phyloP scores from a whole-genome alignment of 2,329 filamentous ascomycete species.

The Pleomassaria siparia region DNA sequence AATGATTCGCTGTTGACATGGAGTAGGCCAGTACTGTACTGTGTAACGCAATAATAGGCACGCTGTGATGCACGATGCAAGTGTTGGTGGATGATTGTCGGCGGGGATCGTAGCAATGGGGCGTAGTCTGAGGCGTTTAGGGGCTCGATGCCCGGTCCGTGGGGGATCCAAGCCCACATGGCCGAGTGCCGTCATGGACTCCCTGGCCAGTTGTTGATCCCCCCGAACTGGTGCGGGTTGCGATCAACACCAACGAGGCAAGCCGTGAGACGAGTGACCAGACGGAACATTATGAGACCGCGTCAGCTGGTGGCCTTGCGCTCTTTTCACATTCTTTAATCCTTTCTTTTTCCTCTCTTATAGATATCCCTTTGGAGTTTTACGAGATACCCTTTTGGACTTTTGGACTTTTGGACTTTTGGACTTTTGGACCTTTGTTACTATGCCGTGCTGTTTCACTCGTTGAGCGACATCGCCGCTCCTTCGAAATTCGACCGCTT shows the following conservation, averaged over 20 bases:
- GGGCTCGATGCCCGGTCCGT: conserved; percentile 1
- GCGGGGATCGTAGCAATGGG: no score
- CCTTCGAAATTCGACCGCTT: neutral
- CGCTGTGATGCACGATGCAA: no score
- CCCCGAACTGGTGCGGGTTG: neutral
- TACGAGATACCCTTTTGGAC: neutral
- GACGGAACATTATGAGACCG: neutral
- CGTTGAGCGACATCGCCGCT: neutral
- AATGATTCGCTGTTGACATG: no score
- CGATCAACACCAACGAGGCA: neutral
- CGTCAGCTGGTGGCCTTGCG: neutral
- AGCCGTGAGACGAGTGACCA: neutral
- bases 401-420: neutral
- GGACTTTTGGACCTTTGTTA: no score
- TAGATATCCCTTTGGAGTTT: neutral
- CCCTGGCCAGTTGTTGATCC: neutral
- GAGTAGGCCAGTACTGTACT: no score
- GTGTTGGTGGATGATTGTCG: no score
- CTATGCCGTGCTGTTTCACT: conserved; percentile 2
- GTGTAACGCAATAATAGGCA: no score
- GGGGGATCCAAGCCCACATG: neutral
- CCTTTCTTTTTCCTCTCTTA: neutral
- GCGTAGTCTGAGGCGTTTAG: no score
- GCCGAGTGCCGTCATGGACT: neutral
- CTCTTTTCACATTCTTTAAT: neutral